A percentile compares a stretch with the other conserved stretches of the same genome.
Conservation (phyloP, 192 early-diverging fungal genomes). For the Phlyctochytrium arcticum region DNA sequence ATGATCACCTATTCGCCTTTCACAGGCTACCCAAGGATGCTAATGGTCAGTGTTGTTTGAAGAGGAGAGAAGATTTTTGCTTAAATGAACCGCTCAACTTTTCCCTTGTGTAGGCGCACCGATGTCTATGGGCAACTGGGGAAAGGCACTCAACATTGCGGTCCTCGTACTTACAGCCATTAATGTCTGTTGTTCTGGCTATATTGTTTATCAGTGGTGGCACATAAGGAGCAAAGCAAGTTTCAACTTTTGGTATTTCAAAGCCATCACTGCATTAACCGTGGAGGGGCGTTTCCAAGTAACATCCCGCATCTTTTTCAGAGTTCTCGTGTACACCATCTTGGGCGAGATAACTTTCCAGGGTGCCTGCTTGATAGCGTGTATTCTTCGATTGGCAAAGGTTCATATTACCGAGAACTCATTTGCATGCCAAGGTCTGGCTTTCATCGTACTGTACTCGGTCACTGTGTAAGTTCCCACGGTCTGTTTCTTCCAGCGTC, state of each 20-base stretch:
- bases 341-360: neutral
- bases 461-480: neutral
- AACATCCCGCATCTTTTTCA: neutral
- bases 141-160: neutral
- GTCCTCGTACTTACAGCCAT: neutral
- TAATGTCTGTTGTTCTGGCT: neutral
- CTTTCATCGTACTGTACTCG: neutral
- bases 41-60: neutral
- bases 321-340: neutral
- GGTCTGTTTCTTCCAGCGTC: neutral
- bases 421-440: neutral
- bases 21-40: neutral
- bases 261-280: neutral
- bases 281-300: neutral
- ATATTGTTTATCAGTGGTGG: neutral
- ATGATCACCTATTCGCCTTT: too few relatives aligned
- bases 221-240: neutral
- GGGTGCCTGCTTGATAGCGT: neutral
- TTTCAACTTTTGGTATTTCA: neutral
- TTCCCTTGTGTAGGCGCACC: neutral
- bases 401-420: neutral
- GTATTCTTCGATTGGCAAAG: neutral
- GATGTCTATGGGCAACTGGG: neutral
- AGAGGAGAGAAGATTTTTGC: neutral
- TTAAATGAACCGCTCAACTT: neutral